Percentiles rank a stretch among this genome's conserved stretches.
Evolutionary conservation across 2,329 filamentous ascomycete species (phyloP).

Genomic region (Sclerotiophoma versabilis): DNA sequence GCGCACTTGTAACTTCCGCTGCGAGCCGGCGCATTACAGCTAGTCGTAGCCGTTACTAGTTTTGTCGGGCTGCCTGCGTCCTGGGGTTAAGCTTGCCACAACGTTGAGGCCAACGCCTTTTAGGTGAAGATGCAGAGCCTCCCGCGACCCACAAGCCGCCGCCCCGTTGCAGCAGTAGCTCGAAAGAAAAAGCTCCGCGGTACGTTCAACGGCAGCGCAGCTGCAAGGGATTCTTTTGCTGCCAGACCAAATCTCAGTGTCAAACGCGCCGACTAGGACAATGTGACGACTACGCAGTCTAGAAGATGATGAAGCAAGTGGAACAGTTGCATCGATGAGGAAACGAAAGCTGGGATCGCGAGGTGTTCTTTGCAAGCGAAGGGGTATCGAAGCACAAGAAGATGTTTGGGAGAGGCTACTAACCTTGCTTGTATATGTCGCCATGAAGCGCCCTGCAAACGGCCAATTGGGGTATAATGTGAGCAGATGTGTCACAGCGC

Average conservation of each 20-base stretch:
- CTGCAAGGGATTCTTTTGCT: slow-evolving; percentile 33
- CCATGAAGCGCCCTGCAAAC: slow-evolving; percentile 27
- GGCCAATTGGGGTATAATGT: slow-evolving; percentile 24
- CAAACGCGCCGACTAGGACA: slow-evolving; percentile 1
- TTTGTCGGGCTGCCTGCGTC: slow-evolving; percentile 18
- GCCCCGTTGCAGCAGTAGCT: slow-evolving; percentile 19
- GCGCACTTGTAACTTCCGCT: slow-evolving; percentile 35
- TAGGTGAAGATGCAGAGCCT: slow-evolving; percentile 23
- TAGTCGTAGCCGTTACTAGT: slow-evolving; percentile 30
- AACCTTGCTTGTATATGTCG: slow-evolving; percentile 24
- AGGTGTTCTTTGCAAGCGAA: slow-evolving; percentile 17
- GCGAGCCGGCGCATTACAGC: slow-evolving; percentile 32
- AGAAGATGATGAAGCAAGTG: slow-evolving; percentile 1
- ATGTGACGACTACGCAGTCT: slow-evolving; percentile 28
- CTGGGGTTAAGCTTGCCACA: slow-evolving; percentile 24
- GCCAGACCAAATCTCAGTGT: slow-evolving; percentile 14
- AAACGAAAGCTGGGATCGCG: slow-evolving; percentile 10
- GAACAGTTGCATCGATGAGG: not conserved
- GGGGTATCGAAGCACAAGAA: slow-evolving; percentile 22
- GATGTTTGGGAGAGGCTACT: slow-evolving; percentile 22
- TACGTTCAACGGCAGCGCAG: slow-evolving; percentile 31
- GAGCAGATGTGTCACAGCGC: slow-evolving; percentile 34
- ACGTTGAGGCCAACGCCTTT: slow-evolving; percentile 21
- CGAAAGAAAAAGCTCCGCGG: slow-evolving; percentile 12
- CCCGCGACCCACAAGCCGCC: slow-evolving; percentile 19